Conservation (phyloP, 441 rosid species). For the Pelargonium cotyledonis region DNA sequence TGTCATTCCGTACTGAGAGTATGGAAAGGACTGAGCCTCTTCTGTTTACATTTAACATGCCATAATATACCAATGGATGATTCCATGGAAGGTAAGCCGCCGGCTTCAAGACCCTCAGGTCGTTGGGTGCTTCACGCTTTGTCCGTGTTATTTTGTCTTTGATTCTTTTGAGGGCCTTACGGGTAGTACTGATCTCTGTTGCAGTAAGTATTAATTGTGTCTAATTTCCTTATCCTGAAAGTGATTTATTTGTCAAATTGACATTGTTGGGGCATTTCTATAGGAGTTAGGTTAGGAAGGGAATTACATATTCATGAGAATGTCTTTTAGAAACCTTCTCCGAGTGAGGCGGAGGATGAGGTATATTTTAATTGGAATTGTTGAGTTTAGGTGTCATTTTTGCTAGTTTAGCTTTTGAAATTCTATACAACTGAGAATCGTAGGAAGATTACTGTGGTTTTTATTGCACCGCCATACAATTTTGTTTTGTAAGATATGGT, state of each 20-base stretch:
- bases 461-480: constrained; percentile 21
- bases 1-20: constrained; percentile 46
- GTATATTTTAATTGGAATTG: constrained; percentile 18
- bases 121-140: constrained; percentile 15
- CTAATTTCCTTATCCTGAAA: constrained; percentile 21
- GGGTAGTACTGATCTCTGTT: constrained; percentile 9
- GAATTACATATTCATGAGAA: constrained; percentile 6
- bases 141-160: constrained; percentile 8
- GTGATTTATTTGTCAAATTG: constrained; percentile 20
- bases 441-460: constrained; percentile 23
- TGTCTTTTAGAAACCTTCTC: constrained; percentile 1
- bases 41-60: constrained; percentile 6
- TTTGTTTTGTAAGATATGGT: constrained; percentile 35
- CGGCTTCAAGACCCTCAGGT: constrained; percentile 8
- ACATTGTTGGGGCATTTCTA: constrained; percentile 16
- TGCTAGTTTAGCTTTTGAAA: constrained; percentile 20
- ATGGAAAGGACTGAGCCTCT: constrained; percentile 9
- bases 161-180: background rate
- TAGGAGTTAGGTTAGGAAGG: constrained; percentile 6
- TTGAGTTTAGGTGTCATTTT: constrained; percentile 16
- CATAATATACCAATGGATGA: constrained; percentile 1
- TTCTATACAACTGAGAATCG: constrained; percentile 19
- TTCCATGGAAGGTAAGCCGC: constrained; percentile 13
- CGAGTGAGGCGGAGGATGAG: constrained; percentile 17
- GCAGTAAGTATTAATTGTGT: constrained; percentile 8